A percentile compares a stretch with the other conserved stretches of the same genome.
Conservation (phyloP, 202 grass and related monocot species). For the Setaria italica region DNA sequence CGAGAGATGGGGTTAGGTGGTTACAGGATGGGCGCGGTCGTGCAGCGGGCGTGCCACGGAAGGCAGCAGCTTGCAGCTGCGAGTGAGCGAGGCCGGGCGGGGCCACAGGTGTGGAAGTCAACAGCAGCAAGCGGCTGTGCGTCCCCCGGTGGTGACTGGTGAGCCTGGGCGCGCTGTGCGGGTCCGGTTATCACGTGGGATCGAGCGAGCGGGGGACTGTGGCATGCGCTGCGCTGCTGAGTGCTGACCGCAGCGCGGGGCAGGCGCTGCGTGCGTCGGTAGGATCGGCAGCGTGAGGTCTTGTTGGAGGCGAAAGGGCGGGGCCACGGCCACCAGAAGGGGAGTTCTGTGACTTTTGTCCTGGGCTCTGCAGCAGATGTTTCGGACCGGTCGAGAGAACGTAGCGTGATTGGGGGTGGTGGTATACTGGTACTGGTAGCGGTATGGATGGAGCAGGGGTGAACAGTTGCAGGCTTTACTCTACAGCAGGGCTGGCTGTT, state of each 20-base stretch:
- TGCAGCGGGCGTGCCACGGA: not conserved
- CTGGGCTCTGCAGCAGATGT: not conserved
- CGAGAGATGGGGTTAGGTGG: not conserved
- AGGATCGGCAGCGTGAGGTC: slow-evolving; percentile 16
- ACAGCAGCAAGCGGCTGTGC: not conserved
- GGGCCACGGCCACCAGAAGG: not conserved
- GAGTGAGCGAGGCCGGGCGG: too few relatives aligned
- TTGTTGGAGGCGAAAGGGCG: not conserved
- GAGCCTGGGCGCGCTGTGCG: not conserved
- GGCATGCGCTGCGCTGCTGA: not conserved
- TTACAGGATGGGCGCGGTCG: not conserved
- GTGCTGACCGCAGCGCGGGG: slow-evolving; percentile 15
- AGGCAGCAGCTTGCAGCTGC: not conserved
- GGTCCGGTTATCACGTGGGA: not conserved
- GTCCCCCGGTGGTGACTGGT: not conserved
- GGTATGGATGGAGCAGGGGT: not conserved
- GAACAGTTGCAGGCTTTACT: too few relatives aligned
- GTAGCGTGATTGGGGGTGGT: not conserved
- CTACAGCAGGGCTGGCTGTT: not conserved
- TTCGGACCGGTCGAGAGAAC: not conserved
- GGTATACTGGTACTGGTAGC: not conserved
- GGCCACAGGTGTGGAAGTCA: not conserved
- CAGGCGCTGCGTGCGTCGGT: not conserved
- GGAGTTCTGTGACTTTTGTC: not conserved
- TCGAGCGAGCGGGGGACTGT: not conserved